These are phyloP conservation scores for Auricularia sp. DNA, from an alignment of 768 basidiomycete genomes.

Conservation along the genomic window DNA sequence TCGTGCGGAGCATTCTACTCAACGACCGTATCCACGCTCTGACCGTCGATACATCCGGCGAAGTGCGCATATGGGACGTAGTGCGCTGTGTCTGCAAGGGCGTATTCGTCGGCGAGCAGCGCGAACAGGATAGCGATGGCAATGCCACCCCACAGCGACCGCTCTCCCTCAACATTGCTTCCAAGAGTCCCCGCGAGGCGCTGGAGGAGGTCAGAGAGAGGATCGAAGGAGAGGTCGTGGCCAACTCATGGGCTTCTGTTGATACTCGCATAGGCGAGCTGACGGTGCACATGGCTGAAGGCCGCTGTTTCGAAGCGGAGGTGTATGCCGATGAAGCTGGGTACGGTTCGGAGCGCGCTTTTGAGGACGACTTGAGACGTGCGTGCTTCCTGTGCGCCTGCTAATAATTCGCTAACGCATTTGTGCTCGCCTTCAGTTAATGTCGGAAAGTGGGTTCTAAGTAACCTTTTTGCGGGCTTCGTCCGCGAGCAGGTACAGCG, in stretches of 20 bases:
- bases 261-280: constrained; percentile 87
- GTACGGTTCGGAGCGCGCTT: constrained; percentile 45
- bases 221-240: constrained; percentile 91
- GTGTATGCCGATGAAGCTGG: constrained; percentile 90
- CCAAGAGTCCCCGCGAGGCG: constrained; percentile 60
- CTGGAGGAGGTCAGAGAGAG: constrained; percentile 80
- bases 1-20: constrained; percentile 71
- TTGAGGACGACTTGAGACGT: constrained; percentile 76
- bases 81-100: constrained; percentile 69
- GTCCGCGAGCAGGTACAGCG: constrained; percentile 53
- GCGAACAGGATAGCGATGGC: constrained; percentile 33
- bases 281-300: constrained; percentile 77
- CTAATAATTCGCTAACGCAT: background rate
- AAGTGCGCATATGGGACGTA: constrained; percentile 90
- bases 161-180: background rate
- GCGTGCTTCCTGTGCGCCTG: constrained; percentile 18
- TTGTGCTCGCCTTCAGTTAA: constrained; percentile 47
- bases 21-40: constrained; percentile 87
- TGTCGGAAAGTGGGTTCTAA: constrained; percentile 82
- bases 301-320: constrained; percentile 81
- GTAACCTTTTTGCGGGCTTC: constrained; percentile 76
- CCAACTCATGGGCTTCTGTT: constrained; percentile 73
- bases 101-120: constrained; percentile 49
- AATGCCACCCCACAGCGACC: background rate
- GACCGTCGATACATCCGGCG: constrained; percentile 80